These are phyloP conservation scores for Marsdenia floribunda DNA, from an alignment of 257 asterid species.

Conservation along the genomic window DNA sequence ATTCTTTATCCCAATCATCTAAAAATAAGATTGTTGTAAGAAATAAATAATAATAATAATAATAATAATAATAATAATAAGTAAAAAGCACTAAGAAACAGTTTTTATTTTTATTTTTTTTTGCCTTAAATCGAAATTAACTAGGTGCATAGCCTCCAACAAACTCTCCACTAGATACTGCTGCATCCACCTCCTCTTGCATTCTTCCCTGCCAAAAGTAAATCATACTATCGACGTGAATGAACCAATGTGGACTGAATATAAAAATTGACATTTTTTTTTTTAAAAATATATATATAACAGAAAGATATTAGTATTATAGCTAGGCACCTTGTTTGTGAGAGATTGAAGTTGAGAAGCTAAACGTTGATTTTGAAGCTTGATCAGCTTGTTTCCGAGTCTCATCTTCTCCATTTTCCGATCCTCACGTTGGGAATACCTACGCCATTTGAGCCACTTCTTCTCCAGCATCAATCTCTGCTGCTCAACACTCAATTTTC, in stretches of 20 bases:
- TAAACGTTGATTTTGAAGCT: constrained; percentile 38
- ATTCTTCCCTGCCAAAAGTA: neutral
- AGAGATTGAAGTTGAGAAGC: constrained; percentile 22
- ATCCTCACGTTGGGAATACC: constrained; percentile 24
- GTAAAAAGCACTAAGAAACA: too few relatives aligned
- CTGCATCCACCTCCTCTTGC: neutral
- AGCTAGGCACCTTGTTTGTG: constrained; percentile 16
- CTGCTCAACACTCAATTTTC: constrained; percentile 25
- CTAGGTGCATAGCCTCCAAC: neutral
- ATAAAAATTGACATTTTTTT: too few relatives aligned
- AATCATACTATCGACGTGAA: neutral
- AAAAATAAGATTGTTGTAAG: too few relatives aligned
- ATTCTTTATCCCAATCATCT: too few relatives aligned
- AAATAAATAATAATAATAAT: too few relatives aligned
- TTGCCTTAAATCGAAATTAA: neutral
- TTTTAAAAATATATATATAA: too few relatives aligned
- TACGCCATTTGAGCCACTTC: constrained; percentile 21
- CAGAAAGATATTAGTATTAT: too few relatives aligned
- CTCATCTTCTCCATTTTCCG: constrained; percentile 28
- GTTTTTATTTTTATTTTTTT: too few relatives aligned
- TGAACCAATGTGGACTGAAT: too few relatives aligned
- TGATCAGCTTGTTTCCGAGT: constrained; percentile 36
- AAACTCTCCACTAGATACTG: neutral
- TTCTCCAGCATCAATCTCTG: constrained; percentile 38
- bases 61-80: too few relatives aligned